Base-by-base conservation (phyloP, 1,284 basidiomycete genomes). In the Cryptococcus hybrid region DNA sequence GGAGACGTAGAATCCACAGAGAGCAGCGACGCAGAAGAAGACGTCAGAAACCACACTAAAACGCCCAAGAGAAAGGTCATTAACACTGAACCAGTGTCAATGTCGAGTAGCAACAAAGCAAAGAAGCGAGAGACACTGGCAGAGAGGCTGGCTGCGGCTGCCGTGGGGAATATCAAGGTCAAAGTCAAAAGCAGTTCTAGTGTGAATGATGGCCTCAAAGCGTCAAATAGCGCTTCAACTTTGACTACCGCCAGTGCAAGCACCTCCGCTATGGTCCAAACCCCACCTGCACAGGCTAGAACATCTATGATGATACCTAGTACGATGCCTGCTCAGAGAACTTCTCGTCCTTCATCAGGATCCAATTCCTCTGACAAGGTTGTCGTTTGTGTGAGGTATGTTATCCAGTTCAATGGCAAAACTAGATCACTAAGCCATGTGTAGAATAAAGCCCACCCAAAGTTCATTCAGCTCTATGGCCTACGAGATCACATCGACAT, bases 351-450 rank as follows among this genome's bases (percentile, higher is more conserved):
- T 12, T 11, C 51, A 1, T 46, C 35, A 5, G 46, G 34, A 9
- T 24, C 18, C 6, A 49, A 11, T 24, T 7, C 53, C 9, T 60
- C 61, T 34, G 75, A 77, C 60, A 77, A 77, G 54, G 75, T 77
- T 24, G 63, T 75, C 8, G 75, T 77, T 30, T 77, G 75, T 57
- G 70, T 75, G 53, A 66, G 74, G 73, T 76, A 35, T 61, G 73
- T 53, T 39, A 34, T 51, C 56, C 44, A 9, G 8, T 12, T 2
- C 30, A 36, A 40, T 52, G 7, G 40, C 45, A 43, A 7, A 48
- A 8, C n/a, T 36, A 39, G 43, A 30, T 40, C 9, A 18, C 50
- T 47, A 30, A 42, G 5, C 18, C 44, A 5, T 39, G 47, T 1
- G 18, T 51, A 76, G 74, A 34, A 68, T 75, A 58, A 77, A 77